Percentiles rank a stretch among this genome's conserved stretches.
These are phyloP conservation scores for Gilbertella persicaria DNA, from an alignment of 371 early-diverging fungal species.

Conservation along the genomic window DNA sequence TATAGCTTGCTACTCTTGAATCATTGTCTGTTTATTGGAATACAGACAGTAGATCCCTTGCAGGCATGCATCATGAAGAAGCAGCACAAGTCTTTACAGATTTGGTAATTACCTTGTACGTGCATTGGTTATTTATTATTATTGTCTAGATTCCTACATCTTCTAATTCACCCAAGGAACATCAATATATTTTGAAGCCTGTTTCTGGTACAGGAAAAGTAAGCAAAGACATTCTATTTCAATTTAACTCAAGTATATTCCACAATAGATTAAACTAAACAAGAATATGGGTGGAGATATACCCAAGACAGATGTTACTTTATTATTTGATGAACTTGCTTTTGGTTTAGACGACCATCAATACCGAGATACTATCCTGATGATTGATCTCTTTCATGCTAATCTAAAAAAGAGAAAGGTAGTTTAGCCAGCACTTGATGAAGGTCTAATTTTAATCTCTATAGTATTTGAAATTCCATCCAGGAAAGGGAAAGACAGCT, in stretches of 20 bases:
- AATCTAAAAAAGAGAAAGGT: slow-evolving; percentile 74
- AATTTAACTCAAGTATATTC: not conserved
- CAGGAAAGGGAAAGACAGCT: slow-evolving; percentile 65
- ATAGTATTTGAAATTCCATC: slow-evolving; percentile 74
- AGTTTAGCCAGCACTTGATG: not conserved
- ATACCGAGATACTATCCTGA: slow-evolving; percentile 66
- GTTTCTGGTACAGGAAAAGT: slow-evolving; percentile 85
- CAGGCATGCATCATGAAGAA: slow-evolving; percentile 38
- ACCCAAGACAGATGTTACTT: slow-evolving; percentile 55
- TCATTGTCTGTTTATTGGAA: slow-evolving; percentile 81
- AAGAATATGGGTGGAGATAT: slow-evolving; percentile 50
- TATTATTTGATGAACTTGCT: slow-evolving; percentile 79
- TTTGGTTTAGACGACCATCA: slow-evolving; percentile 80
- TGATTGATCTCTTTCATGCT: slow-evolving; percentile 72
- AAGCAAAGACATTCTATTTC: not conserved
- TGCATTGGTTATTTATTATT: not conserved
- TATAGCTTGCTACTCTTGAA: slow-evolving; percentile 63
- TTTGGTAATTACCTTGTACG: slow-evolving; percentile 28
- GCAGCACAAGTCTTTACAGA: slow-evolving; percentile 29
- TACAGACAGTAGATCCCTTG: slow-evolving; percentile 62
- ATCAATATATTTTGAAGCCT: slow-evolving; percentile 78
- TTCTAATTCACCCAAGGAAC: slow-evolving; percentile 17
- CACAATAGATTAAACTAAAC: slow-evolving; percentile 49
- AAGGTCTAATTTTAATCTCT: not conserved
- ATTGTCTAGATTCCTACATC: slow-evolving; percentile 37